Conservation (phyloP, 768 basidiomycete genomes). For the Rhizopogon vesiculosus region DNA sequence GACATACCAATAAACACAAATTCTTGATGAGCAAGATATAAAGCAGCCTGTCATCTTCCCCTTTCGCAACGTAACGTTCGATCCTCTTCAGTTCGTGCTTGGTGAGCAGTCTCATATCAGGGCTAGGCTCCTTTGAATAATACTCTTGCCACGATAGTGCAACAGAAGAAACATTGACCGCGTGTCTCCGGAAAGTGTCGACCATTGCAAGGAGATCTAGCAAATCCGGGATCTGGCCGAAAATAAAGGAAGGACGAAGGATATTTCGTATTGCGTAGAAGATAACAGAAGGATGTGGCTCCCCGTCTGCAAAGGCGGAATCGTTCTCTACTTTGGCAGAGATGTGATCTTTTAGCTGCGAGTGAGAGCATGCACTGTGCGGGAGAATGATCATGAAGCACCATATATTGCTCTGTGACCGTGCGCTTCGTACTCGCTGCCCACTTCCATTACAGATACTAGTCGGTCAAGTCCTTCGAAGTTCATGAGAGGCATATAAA, state of each 20-base stretch:
- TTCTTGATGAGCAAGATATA: slow-evolving; percentile 19
- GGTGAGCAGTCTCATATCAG: slow-evolving; percentile 15
- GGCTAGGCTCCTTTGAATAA: slow-evolving; percentile 9
- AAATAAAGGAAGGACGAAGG: slow-evolving; percentile 20
- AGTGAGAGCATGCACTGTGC: not conserved
- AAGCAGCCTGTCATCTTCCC: slow-evolving; percentile 11
- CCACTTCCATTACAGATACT: not conserved
- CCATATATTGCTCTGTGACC: slow-evolving; percentile 6
- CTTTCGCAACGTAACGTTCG: slow-evolving; percentile 7
- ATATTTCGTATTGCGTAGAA: slow-evolving; percentile 26
- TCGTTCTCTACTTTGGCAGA: not conserved
- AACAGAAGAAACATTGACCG: slow-evolving; percentile 10
- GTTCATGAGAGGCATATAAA: not conserved
- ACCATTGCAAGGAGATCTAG: slow-evolving; percentile 18
- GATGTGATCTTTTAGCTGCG: slow-evolving; percentile 1
- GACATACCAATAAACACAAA: slow-evolving; percentile 17
- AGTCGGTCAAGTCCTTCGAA: not conserved
- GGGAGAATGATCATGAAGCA: not conserved
- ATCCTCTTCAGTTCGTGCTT: slow-evolving; percentile 12
- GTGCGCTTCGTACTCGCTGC: not conserved
- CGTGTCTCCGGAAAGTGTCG: slow-evolving; percentile 18
- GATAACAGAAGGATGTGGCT: slow-evolving; percentile 13
- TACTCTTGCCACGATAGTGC: slow-evolving; percentile 22
- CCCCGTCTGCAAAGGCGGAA: not conserved
- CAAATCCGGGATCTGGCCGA: slow-evolving; percentile 27